Evolutionary conservation across 768 basidiomycete species (phyloP), one percentile per base, ranked within the genome.

Genomic region (Boletus rubescentipes): DNA sequence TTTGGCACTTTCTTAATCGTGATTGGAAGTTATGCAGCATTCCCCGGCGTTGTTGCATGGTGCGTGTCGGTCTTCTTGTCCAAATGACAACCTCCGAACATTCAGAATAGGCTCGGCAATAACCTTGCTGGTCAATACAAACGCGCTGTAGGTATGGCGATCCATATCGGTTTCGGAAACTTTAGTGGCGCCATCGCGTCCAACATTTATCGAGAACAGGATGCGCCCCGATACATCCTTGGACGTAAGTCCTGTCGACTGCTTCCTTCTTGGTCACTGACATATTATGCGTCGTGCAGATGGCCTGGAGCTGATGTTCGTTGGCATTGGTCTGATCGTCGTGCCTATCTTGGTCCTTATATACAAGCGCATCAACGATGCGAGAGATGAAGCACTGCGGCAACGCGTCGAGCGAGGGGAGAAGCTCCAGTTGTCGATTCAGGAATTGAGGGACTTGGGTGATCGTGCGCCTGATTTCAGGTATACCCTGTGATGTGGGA

Each of bases 1-100:
- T 85, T 87, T 57, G 87, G 86, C 1, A 87, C 82, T 0, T 90
- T 85, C 74, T 79, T 89, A 51, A 77, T 79, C 23, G 85, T 88
- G 8, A 73, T 75, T 1, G 88, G 88, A n/a, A 75, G 76, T 37
- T 88, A 63, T 20, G 50, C 85, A 56, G 72, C 76, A 0, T 77
- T 84, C 57, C 85, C 88, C 12, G 85, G 82, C 10, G 64, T 84
- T 2, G 71, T 86, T 12, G 75, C 83, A 20, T 89, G 87, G 86
- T 86, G 42, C 2, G 63, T 53, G 1, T 38, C 18, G 3, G 12
- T 73, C 60, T 73, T 60, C 23, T 5, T 21, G 16, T 40, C 31
- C 2, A 1, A 7, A 5, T 14, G 20, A 11, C 8, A n/a, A 9
- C 11, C 30, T 2, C 8, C 2, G 5, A 37, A 0, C 18, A 20